phyloP scores from a whole-genome alignment of 805 yeast genomes.

The Grigorovia transvaalensis region DNA sequence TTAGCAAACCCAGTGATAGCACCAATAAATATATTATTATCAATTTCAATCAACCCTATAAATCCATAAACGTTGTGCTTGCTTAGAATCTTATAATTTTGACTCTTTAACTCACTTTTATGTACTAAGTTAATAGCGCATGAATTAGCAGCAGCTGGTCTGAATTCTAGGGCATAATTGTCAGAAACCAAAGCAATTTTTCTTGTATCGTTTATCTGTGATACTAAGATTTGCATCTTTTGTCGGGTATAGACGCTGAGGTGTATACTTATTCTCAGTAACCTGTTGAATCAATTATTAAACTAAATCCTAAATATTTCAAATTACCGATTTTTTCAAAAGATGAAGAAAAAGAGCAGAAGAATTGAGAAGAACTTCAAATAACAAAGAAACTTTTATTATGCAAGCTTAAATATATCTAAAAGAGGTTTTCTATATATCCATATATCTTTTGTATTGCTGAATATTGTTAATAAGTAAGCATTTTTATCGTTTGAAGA shows the following conservation, averaged over 20 bases:
- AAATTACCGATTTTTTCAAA: too few relatives aligned
- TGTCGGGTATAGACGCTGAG: background rate
- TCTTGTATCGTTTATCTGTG: conserved; percentile 5
- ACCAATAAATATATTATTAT: conserved; percentile 59
- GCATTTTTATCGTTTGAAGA: too few relatives aligned
- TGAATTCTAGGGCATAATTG: conserved; percentile 9
- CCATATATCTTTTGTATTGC: too few relatives aligned
- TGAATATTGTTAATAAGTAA: too few relatives aligned
- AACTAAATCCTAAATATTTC: too few relatives aligned
- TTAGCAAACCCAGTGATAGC: conserved; percentile 65
- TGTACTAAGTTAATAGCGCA: conserved; percentile 44
- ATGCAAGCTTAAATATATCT: too few relatives aligned
- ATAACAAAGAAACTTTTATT: too few relatives aligned
- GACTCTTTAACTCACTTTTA: conserved; percentile 29
- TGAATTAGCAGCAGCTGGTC: conserved; percentile 11
- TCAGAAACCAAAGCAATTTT: conserved; percentile 10
- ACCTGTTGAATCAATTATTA: too few relatives aligned
- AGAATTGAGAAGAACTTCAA: too few relatives aligned
- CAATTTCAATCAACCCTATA: conserved; percentile 71
- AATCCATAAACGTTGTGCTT: conserved; percentile 50
- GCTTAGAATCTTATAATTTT: conserved; percentile 34
- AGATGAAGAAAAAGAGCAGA: too few relatives aligned
- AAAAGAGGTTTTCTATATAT: too few relatives aligned
- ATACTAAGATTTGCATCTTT: conserved; percentile 18
- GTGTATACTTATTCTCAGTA: too few relatives aligned